These are phyloP conservation scores for Pezicula neosporulosa DNA, from an alignment of 2,329 filamentous ascomycete species.

Conservation along the genomic window DNA sequence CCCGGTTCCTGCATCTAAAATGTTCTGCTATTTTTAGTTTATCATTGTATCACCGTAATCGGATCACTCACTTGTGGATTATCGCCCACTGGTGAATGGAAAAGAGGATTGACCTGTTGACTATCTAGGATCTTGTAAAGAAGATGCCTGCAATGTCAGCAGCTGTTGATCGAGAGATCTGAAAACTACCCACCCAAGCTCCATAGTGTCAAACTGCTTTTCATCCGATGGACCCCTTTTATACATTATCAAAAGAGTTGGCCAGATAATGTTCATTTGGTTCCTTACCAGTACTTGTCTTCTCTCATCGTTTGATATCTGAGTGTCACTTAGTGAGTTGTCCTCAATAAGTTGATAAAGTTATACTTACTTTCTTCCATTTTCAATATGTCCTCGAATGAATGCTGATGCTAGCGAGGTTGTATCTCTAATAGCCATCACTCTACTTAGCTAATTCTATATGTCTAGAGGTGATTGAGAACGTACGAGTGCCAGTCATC, in stretches of 20 bases:
- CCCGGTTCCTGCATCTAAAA: slow-evolving; percentile 22
- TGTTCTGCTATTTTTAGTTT: neutral
- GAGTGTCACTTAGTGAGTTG: no score
- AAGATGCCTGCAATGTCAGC: slow-evolving; percentile 6
- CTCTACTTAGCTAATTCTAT: no score
- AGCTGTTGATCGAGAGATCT: neutral
- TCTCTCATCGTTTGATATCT: neutral
- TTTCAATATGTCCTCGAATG: slow-evolving; percentile 20
- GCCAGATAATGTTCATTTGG: neutral
- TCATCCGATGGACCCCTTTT: slow-evolving; percentile 13
- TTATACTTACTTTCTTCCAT: slow-evolving; percentile 21
- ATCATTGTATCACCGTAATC: no score
- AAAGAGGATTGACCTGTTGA: slow-evolving; percentile 14
- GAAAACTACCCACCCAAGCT: slow-evolving; percentile 10
- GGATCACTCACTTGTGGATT: slow-evolving; percentile 1
- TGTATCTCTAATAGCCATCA: slow-evolving; percentile 15
- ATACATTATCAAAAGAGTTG: slow-evolving; percentile 1
- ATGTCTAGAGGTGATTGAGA: no score
- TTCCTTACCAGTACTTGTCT: neutral
- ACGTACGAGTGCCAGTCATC: slow-evolving; percentile 2
- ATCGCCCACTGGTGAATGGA: slow-evolving; percentile 11
- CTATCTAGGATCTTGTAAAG: slow-evolving; percentile 15
- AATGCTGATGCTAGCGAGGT: slow-evolving; percentile 23
- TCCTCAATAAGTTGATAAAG: neutral
- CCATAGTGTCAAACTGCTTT: slow-evolving; percentile 23